These are phyloP conservation scores for Leccinellum albellum DNA, from an alignment of 768 basidiomycete species.

Conservation along the genomic window DNA sequence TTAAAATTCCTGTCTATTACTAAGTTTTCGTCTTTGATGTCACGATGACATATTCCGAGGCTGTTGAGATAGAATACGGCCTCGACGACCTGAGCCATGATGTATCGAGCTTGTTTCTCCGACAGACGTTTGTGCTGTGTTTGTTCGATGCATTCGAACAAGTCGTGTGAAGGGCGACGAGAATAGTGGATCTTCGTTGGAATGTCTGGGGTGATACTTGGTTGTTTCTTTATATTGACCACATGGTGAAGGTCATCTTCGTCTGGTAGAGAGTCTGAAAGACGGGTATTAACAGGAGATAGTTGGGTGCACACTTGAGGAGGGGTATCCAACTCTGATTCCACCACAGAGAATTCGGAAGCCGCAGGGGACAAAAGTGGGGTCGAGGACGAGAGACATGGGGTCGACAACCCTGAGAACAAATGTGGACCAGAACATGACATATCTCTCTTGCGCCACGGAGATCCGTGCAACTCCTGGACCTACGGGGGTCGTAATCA, in stretches of 20 bases:
- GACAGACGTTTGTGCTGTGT: conserved; percentile 73
- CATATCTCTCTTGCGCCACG: conserved; percentile 62
- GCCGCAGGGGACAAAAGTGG: conserved; percentile 58
- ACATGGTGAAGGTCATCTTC: conserved; percentile 7
- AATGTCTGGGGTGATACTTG: conserved; percentile 9
- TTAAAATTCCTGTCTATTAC: conserved; percentile 72
- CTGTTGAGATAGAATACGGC: conserved; percentile 77
- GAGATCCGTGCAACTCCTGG: conserved; percentile 89
- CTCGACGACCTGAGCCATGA: conserved; percentile 86
- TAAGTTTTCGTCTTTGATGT: conserved; percentile 96
- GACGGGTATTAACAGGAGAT: conserved; percentile 17
- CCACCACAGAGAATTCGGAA: conserved; percentile 43
- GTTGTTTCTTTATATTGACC: conserved; percentile 10
- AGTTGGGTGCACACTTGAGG: conserved; percentile 29
- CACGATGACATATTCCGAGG: conserved; percentile 87
- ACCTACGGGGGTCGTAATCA: conserved; percentile 45
- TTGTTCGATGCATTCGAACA: conserved; percentile 95
- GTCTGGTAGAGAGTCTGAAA: conserved; percentile 10
- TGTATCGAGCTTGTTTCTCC: conserved; percentile 73
- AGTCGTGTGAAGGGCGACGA: conserved; percentile 81
- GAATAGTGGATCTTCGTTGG: conserved; percentile 46
- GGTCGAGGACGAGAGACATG: conserved; percentile 34
- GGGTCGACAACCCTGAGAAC: conserved; percentile 25
- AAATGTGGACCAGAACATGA: conserved; percentile 22
- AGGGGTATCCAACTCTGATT: conserved; percentile 45